Base-by-base conservation (phyloP, 192 early-diverging fungal species). In the Kickxella alabastrina region DNA sequence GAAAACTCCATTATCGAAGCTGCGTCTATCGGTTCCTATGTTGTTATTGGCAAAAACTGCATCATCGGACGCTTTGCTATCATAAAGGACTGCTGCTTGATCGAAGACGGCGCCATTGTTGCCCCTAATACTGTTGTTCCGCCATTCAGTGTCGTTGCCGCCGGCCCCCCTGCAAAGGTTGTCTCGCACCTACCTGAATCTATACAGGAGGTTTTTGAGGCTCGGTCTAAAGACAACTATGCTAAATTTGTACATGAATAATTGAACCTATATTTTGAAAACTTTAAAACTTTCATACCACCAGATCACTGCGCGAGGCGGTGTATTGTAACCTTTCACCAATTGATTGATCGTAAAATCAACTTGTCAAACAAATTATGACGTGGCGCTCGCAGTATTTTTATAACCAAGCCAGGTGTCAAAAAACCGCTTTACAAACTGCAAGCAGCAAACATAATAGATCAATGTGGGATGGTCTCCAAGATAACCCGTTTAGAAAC, bases 31-130 rank as follows among this genome's bases (percentile, higher is more conserved):
- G 96, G 96, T 18, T 89, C 84, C 1, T 82, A 83, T 66, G 96
- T 99, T 2, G 69, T 71, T 24, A 96, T 99, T 52, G 94, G 94
- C 26, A 87, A 86, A 60, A 91, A 96, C 67, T 95, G 91, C 59
- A 86, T 97, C 7, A 92, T 98, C 58, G 92, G 92, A 70, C 79
- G 90, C 18, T 99, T 97, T 72, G 85, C 89, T 4, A 90, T 99
- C 34, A 95, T 99, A 37, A 99, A 97, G 66, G 94, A 99, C 52
- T 91, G 92, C 50, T 83, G 82, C 43, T 65, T 83, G 46, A 94
- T 99, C 36, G 85, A 90, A 37, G 94, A 99, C 56, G 85, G 86
- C 47, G 83, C 92, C 1, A 88, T 99, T 0, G 83, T 99, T 39
- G 83, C 96, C 12, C 88, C 93, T 4, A 92, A 94, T 48, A 81